Percentiles rank a stretch among this genome's conserved stretches.
These are phyloP conservation scores for Friedmanniomyces simplex DNA, from an alignment of 495 filamentous ascomycete species.

Conservation along the genomic window DNA sequence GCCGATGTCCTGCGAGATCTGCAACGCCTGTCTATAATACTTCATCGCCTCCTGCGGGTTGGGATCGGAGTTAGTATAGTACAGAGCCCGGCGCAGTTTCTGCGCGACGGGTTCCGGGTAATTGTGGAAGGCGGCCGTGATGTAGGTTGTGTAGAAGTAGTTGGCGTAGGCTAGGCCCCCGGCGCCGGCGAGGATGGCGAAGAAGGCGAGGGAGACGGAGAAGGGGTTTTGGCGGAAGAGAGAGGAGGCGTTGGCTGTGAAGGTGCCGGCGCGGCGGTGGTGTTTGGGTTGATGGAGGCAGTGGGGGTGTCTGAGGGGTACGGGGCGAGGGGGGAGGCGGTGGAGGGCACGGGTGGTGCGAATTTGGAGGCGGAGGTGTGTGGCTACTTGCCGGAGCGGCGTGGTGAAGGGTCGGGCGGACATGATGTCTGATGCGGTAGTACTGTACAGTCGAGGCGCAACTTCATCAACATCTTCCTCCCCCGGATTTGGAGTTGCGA, in stretches of 20 bases:
- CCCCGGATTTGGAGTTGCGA: no score
- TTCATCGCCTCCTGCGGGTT: slow-evolving; percentile 65
- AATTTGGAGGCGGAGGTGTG: neutral
- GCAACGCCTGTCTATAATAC: slow-evolving; percentile 69
- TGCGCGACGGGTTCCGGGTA: slow-evolving; percentile 74
- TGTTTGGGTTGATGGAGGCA: slow-evolving; percentile 3
- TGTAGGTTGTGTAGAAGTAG: slow-evolving; percentile 57
- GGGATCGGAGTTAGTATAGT: slow-evolving; percentile 64
- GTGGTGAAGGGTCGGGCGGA: neutral
- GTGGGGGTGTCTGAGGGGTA: neutral
- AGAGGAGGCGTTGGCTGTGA: slow-evolving; percentile 3
- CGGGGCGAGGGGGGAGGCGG: neutral
- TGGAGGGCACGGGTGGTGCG: neutral
- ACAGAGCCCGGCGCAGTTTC: slow-evolving; percentile 73
- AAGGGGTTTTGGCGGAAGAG: slow-evolving; percentile 13
- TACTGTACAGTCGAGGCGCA: neutral
- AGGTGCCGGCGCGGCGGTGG: slow-evolving; percentile 4
- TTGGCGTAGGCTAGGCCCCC: slow-evolving; percentile 44
- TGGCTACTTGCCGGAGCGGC: neutral
- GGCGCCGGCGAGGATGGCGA: slow-evolving; percentile 37
- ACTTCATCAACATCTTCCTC: no score
- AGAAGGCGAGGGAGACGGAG: slow-evolving; percentile 9
- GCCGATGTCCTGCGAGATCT: slow-evolving; percentile 53
- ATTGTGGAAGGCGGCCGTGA: slow-evolving; percentile 54
- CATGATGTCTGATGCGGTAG: slow-evolving; percentile 1